phyloP scores from a whole-genome alignment of 176 grass and related monocot genomes.

The Alopecurus myosuroides region DNA sequence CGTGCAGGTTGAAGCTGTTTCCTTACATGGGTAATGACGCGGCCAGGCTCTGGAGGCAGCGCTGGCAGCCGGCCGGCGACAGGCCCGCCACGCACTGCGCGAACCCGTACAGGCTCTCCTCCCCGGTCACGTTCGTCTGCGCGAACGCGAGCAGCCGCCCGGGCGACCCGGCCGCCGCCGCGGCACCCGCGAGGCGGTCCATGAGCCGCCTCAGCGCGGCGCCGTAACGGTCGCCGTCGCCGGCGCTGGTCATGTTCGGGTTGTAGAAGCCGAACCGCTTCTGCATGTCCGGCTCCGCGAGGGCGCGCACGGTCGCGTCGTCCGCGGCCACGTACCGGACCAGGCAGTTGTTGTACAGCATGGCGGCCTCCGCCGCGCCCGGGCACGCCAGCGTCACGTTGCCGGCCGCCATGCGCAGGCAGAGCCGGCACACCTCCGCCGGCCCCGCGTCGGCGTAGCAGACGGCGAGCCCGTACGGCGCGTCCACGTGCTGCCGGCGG shows the following conservation, averaged over 20 bases:
- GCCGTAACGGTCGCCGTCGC: not conserved
- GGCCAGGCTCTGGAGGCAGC: constrained; percentile 9
- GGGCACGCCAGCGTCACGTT: constrained; percentile 27
- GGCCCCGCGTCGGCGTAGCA: constrained; percentile 19
- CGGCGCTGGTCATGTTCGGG: constrained; percentile 18
- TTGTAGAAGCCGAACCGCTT: constrained; percentile 29
- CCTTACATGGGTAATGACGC: constrained; percentile 22
- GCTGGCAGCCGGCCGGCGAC: constrained; percentile 22
- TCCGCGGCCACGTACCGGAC: constrained; percentile 13
- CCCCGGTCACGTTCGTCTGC: not conserved
- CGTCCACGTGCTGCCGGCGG: not conserved
- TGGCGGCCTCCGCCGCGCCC: not conserved
- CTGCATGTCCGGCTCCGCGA: not conserved
- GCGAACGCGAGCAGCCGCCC: not conserved
- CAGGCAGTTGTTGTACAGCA: constrained; percentile 31
- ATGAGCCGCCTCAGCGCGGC: constrained; percentile 16
- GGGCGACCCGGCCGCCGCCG: not conserved
- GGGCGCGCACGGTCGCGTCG: not conserved
- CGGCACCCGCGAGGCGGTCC: not conserved
- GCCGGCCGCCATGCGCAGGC: constrained; percentile 27
- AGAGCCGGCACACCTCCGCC: constrained; percentile 13
- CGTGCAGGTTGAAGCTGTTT: too few species aligned
- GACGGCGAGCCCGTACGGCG: constrained; percentile 16
- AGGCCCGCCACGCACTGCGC: constrained; percentile 18
- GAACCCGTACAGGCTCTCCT: constrained; percentile 20